These are phyloP conservation scores for Neobulgaria alba DNA, from an alignment of 2,329 filamentous ascomycete genomes.

Conservation along the genomic window DNA sequence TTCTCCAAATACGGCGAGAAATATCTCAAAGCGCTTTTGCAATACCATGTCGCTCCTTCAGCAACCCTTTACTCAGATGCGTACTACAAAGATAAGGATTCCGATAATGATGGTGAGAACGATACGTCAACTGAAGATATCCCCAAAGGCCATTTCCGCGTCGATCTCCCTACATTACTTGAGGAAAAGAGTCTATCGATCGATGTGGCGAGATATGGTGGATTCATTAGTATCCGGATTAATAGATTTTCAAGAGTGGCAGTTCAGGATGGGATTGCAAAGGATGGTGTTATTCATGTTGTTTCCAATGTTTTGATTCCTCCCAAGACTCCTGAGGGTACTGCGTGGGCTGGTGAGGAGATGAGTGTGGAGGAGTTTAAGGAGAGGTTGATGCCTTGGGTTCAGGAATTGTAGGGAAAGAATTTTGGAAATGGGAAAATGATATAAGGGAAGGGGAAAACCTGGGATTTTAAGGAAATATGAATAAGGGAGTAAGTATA, in stretches of 20 bases:
- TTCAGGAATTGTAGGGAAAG: conserved; percentile 15
- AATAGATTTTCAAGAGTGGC: conserved; percentile 63
- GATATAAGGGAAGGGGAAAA: background rate
- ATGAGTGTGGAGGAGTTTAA: conserved; percentile 53
- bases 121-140: conserved; percentile 23
- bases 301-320: conserved; percentile 67
- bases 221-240: conserved; percentile 62
- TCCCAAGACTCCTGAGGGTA: conserved; percentile 38
- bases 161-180: conserved; percentile 67
- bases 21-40: conserved; percentile 68
- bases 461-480: background rate
- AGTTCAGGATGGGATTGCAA: conserved; percentile 61
- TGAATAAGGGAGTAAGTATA: too few relatives aligned
- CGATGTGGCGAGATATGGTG: conserved; percentile 60
- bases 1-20: conserved; percentile 69
- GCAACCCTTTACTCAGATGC: conserved; percentile 78
- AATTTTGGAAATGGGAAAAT: background rate
- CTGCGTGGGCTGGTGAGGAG: conserved; percentile 36
- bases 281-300: conserved; percentile 78
- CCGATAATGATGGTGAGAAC: conserved; percentile 18
- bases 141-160: conserved; percentile 38
- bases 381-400: conserved; percentile 26
- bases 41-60: conserved; percentile 70
- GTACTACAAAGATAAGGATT: conserved; percentile 49
- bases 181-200: conserved; percentile 57